Base-by-base conservation (phyloP, 2,329 filamentous ascomycete genomes). In the Calonectria hongkongensis region DNA sequence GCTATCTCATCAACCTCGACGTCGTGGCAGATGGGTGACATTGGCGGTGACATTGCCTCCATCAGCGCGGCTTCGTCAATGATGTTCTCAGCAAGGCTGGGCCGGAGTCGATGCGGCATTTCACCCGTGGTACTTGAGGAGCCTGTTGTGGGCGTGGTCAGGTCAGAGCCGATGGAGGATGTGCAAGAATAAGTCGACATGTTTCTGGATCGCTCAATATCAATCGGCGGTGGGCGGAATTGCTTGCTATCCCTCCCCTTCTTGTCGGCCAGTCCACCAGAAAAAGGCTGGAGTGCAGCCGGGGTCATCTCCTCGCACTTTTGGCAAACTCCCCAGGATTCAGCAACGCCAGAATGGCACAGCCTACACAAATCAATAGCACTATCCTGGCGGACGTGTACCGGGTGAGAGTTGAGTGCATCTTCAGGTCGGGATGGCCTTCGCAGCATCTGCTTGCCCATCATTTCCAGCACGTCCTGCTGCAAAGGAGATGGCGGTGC, bases 321-420 rank as follows among this genome's bases (percentile, higher is more conserved):
- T 39, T 75, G 79, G 27, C 79, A 80, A 4, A 72, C 28, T 2
- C 76, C 79, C 39, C 74, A 79, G 12, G 60, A 60, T 54, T 80
- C 79, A 15, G 79, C 79, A 13, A 79, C 60, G 18, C 76, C 73
- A 15, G 66, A 71, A 6, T 80, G 76, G 13, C 79, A 80, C 16
- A 74, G 51, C 2, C 77, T 71, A 12, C 79, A 80, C 45, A 77
- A 65, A 1, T 80, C 79, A 12, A 76, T 70, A 8, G 43, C 64
- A 21, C 79, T 80, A 30, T 79, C 73, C 56, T 79, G 76, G 16
- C 79, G 75, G 16, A 80, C 73, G 15, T 75, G 78, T 4, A 79
- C 60, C 3, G 76, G 78, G 18, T 80, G 76, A 9, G 77, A 80
- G 51, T 45, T 70, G 39, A 77, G 76, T 16, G 75, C 72, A 47